A percentile compares a stretch with the other conserved stretches of the same genome.
These are phyloP conservation scores for Xylariales sp. DNA, from an alignment of 2,329 filamentous ascomycete species.

Conservation along the genomic window DNA sequence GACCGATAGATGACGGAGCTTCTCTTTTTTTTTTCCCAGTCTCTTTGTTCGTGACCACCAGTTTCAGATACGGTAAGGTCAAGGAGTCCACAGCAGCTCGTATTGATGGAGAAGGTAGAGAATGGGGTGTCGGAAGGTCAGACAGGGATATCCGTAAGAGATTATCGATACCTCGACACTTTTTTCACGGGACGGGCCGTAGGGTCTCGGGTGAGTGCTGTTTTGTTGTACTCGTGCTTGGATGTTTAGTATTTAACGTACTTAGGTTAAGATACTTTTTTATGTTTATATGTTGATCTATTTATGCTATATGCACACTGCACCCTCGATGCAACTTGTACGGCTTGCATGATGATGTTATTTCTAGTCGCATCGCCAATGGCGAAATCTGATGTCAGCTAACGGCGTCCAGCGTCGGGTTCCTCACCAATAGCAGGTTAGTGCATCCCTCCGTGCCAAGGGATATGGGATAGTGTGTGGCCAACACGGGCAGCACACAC, in stretches of 20 bases:
- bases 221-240: background rate
- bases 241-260: too few relatives aligned
- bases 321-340: constrained; percentile 11
- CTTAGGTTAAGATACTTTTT: too few relatives aligned
- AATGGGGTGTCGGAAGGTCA: background rate
- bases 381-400: constrained; percentile 28
- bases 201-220: constrained; percentile 32
- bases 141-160: constrained; percentile 22
- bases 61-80: background rate
- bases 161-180: constrained; percentile 7
- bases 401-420: constrained; percentile 5
- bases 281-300: too few relatives aligned
- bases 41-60: constrained; percentile 15
- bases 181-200: constrained; percentile 26
- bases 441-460: constrained; percentile 14
- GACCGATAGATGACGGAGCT: background rate
- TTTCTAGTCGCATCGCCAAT: constrained; percentile 4
- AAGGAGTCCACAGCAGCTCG: constrained; percentile 27
- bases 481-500: too few relatives aligned
- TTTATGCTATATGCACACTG: background rate
- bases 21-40: background rate
- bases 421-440: constrained; percentile 28
- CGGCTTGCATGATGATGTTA: background rate
- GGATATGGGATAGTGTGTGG: background rate
- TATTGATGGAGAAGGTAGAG: constrained; percentile 17